phyloP scores from a whole-genome alignment of 2,329 filamentous ascomycete genomes.

The Didymella arachidicola region DNA sequence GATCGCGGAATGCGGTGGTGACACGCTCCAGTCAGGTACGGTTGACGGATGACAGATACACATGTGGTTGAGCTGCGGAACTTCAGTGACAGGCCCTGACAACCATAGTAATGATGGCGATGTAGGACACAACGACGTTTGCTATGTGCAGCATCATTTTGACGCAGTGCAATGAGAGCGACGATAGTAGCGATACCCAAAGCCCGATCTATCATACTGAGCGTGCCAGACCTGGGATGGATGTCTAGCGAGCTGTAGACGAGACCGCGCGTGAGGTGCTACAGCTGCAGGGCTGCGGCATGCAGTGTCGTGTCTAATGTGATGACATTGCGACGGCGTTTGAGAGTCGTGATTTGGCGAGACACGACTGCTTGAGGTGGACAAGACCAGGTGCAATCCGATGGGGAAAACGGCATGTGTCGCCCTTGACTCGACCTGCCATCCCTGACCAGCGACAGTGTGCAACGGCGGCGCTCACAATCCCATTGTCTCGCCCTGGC shows the following conservation, averaged over 20 bases:
- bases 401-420: conserved; percentile 18
- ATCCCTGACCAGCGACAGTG: conserved; percentile 10
- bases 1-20: conserved; percentile 13
- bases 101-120: conserved; percentile 9
- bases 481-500: conserved; percentile 18
- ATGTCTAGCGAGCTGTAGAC: conserved; percentile 9
- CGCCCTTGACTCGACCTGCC: conserved; percentile 19
- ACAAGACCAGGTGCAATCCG: conserved; percentile 20
- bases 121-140: conserved; percentile 3
- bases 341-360: conserved; percentile 20
- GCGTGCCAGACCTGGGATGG: conserved; percentile 1
- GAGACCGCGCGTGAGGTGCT: conserved; percentile 15
- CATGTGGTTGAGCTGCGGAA: conserved; percentile 12
- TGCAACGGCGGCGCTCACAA: conserved; percentile 10
- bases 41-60: conserved; percentile 6
- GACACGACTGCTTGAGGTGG: conserved; percentile 18
- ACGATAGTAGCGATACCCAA: conserved; percentile 1
- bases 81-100: conserved; percentile 7
- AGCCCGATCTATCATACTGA: background rate
- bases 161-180: conserved; percentile 9
- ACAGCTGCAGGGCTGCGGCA: conserved; percentile 11
- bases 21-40: conserved; percentile 14
- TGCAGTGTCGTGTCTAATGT: conserved; percentile 6
- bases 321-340: conserved; percentile 8
- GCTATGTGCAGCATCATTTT: conserved; percentile 10